A percentile compares a stretch with the other conserved stretches of the same genome.
Conservation (phyloP, 305 asterid species). For the Fraxinus greggii region DNA sequence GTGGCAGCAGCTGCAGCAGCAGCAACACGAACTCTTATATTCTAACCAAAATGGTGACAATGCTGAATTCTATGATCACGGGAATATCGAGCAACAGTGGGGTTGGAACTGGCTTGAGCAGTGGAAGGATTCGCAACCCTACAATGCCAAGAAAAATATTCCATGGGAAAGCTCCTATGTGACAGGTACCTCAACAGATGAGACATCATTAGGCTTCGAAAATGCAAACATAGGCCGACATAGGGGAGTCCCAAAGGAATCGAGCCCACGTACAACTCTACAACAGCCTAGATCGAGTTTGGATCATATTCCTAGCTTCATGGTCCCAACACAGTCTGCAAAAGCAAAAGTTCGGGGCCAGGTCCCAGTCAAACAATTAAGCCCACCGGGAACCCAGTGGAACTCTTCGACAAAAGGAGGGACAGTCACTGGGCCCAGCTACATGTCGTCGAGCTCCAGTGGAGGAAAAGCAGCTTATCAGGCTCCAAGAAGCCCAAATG, state of each 20-base stretch:
- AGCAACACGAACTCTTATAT: constrained; percentile 30
- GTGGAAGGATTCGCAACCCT: constrained; percentile 86
- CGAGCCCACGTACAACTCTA: constrained; percentile 46
- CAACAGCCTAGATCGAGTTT: constrained; percentile 30
- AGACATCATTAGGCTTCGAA: constrained; percentile 50
- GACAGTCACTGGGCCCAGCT: constrained; percentile 31
- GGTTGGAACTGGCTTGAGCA: constrained; percentile 90
- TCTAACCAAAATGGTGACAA: constrained; percentile 27
- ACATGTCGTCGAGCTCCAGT: constrained; percentile 61
- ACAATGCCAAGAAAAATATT: constrained; percentile 39
- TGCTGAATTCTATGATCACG: constrained; percentile 31
- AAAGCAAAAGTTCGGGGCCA: constrained; percentile 65
- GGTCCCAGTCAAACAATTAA: constrained; percentile 41
- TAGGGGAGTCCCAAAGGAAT: constrained; percentile 27
- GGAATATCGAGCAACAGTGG: constrained; percentile 50
- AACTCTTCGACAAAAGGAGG: constrained; percentile 57
- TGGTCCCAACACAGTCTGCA: constrained; percentile 86
- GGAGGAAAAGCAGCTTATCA: constrained; percentile 47
- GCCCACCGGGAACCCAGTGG: constrained; percentile 53
- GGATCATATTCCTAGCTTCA: constrained; percentile 60
- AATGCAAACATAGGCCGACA: constrained; percentile 34
- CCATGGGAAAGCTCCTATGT: constrained; percentile 44
- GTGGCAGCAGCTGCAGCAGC: constrained; percentile 39
- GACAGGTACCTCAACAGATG: constrained; percentile 37
- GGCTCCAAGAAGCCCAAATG: constrained; percentile 62